These are phyloP conservation scores for Trichophyton verrucosum DNA, from an alignment of 2,329 filamentous ascomycete species.

Conservation along the genomic window DNA sequence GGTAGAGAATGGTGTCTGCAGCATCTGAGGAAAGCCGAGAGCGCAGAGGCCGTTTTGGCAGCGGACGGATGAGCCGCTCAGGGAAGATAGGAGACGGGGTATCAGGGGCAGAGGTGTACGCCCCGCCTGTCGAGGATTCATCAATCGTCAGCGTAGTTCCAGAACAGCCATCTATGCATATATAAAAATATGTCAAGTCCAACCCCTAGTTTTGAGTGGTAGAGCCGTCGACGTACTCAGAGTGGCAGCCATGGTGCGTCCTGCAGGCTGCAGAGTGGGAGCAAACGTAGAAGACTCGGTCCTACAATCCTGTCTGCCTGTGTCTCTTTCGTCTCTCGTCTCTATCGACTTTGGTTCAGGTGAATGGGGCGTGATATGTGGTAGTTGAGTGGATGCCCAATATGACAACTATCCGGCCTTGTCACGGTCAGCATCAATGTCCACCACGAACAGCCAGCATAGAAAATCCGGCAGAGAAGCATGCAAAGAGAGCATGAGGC, in stretches of 20 bases:
- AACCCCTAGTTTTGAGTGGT: neutral
- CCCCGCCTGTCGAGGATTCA: slow-evolving; percentile 29
- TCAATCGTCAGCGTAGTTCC: neutral
- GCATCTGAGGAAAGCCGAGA: slow-evolving; percentile 77
- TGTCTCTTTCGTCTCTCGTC: neutral
- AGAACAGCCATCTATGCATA: neutral
- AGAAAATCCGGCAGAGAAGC: too few relatives aligned
- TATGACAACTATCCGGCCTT: neutral
- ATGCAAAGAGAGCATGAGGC: too few relatives aligned
- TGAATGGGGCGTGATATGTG: neutral
- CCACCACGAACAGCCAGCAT: too few relatives aligned
- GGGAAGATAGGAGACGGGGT: slow-evolving; percentile 70
- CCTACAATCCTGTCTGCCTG: neutral
- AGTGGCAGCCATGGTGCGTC: neutral
- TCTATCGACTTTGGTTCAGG: neutral
- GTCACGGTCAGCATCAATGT: neutral
- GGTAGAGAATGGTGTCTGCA: slow-evolving; percentile 70
- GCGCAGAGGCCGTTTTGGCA: slow-evolving; percentile 78
- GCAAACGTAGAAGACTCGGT: neutral
- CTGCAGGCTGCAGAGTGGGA: neutral
- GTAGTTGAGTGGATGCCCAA: slow-evolving; percentile 6
- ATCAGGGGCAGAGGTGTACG: slow-evolving; percentile 47
- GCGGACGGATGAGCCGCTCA: slow-evolving; percentile 80
- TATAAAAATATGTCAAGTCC: neutral
- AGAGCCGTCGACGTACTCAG: neutral